Percentiles rank a stretch among this genome's conserved stretches.
These are phyloP conservation scores for Chlorociboria aeruginascens DNA, from an alignment of 495 filamentous ascomycete genomes.

Conservation along the genomic window DNA sequence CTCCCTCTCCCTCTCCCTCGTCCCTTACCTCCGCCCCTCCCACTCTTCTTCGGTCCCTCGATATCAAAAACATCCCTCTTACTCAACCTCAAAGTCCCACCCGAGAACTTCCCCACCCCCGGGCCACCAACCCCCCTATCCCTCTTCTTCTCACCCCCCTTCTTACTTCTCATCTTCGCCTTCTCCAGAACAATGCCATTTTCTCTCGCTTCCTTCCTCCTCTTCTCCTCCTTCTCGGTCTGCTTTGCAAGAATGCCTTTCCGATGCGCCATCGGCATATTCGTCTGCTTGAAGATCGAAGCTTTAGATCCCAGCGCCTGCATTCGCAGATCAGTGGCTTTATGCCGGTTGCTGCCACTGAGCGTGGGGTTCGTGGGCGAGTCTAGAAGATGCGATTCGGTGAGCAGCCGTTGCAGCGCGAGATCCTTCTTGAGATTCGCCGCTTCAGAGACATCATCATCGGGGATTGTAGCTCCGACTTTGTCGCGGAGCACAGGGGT, in stretches of 20 bases:
- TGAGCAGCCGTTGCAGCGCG: conserved; percentile 74
- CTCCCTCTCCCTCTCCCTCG: conserved; percentile 18
- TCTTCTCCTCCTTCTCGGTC: conserved; percentile 48
- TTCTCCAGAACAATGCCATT: conserved; percentile 86
- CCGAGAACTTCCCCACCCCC: conserved; percentile 65
- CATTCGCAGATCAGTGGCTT: conserved; percentile 72
- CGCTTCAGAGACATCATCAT: conserved; percentile 39
- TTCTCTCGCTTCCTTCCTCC: conserved; percentile 70
- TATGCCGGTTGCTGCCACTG: conserved; percentile 53
- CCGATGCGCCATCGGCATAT: conserved; percentile 73
- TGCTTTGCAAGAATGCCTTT: conserved; percentile 65
- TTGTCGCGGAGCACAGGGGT: conserved; percentile 20
- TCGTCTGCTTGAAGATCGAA: conserved; percentile 59
- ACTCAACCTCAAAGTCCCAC: conserved; percentile 69
- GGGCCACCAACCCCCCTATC: conserved; percentile 64
- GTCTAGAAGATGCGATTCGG: conserved; percentile 87
- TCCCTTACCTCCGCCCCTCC: conserved; percentile 19
- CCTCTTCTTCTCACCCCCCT: conserved; percentile 30
- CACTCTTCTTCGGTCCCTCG: conserved; percentile 32
- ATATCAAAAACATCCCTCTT: conserved; percentile 63
- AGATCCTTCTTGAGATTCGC: conserved; percentile 81
- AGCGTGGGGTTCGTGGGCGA: conserved; percentile 45
- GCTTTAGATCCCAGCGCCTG: conserved; percentile 66
- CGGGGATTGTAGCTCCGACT: conserved; percentile 11
- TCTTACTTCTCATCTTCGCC: conserved; percentile 31